These are phyloP conservation scores for Neopestalotiopsis clavispora DNA, from an alignment of 2,329 filamentous ascomycete species.

Conservation along the genomic window DNA sequence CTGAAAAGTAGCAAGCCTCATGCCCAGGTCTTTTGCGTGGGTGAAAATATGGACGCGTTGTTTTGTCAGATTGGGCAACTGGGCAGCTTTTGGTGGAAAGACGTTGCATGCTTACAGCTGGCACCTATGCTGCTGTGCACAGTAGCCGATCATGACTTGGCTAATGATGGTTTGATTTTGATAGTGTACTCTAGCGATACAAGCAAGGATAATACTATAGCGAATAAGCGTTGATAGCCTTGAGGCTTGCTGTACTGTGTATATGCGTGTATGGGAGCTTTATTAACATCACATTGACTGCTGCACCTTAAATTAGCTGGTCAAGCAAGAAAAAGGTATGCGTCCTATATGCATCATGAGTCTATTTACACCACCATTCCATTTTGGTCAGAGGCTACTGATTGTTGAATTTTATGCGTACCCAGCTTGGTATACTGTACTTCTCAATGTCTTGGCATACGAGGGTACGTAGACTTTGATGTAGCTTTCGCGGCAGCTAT, in stretches of 20 bases:
- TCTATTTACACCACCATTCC: neutral
- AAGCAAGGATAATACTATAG: constrained; percentile 7
- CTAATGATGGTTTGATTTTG: too few species aligned
- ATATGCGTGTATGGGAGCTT: neutral
- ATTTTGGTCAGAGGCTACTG: neutral
- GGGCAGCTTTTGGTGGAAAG: too few species aligned
- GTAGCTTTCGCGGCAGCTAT: neutral
- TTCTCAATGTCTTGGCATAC: neutral
- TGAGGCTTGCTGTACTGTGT: neutral
- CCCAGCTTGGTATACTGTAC: neutral
- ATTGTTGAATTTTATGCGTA: neutral
- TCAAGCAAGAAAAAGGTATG: neutral
- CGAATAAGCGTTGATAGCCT: neutral
- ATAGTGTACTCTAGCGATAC: too few species aligned
- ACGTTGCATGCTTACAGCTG: too few species aligned
- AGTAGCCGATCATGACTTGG: too few species aligned
- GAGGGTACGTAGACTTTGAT: neutral
- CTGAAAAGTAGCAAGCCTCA: too few species aligned
- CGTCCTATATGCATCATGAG: neutral
- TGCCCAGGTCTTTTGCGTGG: too few species aligned
- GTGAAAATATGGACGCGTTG: too few species aligned
- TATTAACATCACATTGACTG: neutral
- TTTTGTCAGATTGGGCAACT: too few species aligned
- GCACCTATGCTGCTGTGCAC: too few species aligned
- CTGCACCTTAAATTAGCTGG: neutral